Conservation (phyloP, 2,329 filamentous ascomycete species). For the Trichoderma afroharzianum region DNA sequence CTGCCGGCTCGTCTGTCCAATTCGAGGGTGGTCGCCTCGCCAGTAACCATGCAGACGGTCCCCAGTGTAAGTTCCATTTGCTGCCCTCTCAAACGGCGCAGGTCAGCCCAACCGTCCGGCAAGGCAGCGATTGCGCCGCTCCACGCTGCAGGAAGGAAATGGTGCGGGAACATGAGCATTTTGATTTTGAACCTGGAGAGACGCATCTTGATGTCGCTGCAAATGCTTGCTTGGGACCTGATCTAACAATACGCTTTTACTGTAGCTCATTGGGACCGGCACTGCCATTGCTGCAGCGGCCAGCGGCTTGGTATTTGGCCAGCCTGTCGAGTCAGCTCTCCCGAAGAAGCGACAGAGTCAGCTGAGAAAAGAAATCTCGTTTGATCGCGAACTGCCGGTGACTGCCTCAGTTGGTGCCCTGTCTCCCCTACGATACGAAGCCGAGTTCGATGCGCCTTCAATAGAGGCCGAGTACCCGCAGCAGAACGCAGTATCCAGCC, state of each 20-base stretch:
- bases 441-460: slow-evolving; percentile 38
- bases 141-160: neutral
- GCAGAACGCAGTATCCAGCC: slow-evolving; percentile 29
- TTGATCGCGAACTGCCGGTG: slow-evolving; percentile 34
- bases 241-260: slow-evolving; percentile 20
- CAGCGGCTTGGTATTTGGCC: slow-evolving; percentile 57
- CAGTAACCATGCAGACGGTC: slow-evolving; percentile 52
- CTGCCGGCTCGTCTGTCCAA: slow-evolving; percentile 26
- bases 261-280: slow-evolving; percentile 58
- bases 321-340: slow-evolving; percentile 39
- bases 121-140: slow-evolving; percentile 1
- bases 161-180: neutral
- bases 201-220: slow-evolving; percentile 3
- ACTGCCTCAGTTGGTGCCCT: slow-evolving; percentile 26
- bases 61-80: slow-evolving; percentile 42
- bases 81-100: slow-evolving; percentile 8
- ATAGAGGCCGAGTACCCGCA: slow-evolving; percentile 31
- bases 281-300: slow-evolving; percentile 59
- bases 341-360: slow-evolving; percentile 28
- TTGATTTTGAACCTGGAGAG: too few species aligned
- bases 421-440: slow-evolving; percentile 40
- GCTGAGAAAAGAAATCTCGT: slow-evolving; percentile 31
- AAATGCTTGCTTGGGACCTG: neutral
- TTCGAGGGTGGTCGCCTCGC: slow-evolving; percentile 33
- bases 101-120: slow-evolving; percentile 3